These are phyloP conservation scores for Quillaja saponaria DNA, from an alignment of 306 rosid species.

Conservation along the genomic window DNA sequence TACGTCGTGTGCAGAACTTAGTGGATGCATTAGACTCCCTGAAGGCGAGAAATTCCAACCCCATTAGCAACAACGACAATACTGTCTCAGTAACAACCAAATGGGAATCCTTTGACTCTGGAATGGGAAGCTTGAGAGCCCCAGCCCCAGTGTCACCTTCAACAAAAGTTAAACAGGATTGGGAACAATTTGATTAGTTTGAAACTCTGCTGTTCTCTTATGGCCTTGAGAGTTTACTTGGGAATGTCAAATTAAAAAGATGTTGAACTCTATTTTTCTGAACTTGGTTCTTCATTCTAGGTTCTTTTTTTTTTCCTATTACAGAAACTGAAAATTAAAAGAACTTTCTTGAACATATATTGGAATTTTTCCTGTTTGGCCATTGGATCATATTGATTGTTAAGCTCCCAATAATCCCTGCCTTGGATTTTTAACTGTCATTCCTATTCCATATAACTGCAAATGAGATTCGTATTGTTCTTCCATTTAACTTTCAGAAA, in stretches of 20 bases:
- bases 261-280: conserved; percentile 25
- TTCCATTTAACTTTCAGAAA: no score
- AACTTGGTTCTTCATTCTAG: conserved; percentile 24
- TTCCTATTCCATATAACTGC: no score
- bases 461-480: no score
- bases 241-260: conserved; percentile 13
- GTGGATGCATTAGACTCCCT: conserved; percentile 58
- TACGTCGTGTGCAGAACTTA: conserved; percentile 61
- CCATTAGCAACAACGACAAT: conserved; percentile 32
- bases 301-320: conserved; percentile 15
- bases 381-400: no score
- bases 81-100: conserved; percentile 38
- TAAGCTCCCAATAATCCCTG: no score
- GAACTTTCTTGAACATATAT: conserved; percentile 1
- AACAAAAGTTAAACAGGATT: conserved; percentile 50
- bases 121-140: conserved; percentile 42
- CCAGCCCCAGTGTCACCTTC: conserved; percentile 17
- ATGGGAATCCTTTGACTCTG: conserved; percentile 64
- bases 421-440: no score
- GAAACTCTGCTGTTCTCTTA: neutral
- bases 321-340: neutral
- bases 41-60: conserved; percentile 48
- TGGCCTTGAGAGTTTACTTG: neutral
- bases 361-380: conserved; percentile 2
- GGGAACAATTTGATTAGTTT: conserved; percentile 64